Evolutionary conservation across 768 basidiomycete species (phyloP).

Genomic region (Amanita pseudoporphyria): DNA sequence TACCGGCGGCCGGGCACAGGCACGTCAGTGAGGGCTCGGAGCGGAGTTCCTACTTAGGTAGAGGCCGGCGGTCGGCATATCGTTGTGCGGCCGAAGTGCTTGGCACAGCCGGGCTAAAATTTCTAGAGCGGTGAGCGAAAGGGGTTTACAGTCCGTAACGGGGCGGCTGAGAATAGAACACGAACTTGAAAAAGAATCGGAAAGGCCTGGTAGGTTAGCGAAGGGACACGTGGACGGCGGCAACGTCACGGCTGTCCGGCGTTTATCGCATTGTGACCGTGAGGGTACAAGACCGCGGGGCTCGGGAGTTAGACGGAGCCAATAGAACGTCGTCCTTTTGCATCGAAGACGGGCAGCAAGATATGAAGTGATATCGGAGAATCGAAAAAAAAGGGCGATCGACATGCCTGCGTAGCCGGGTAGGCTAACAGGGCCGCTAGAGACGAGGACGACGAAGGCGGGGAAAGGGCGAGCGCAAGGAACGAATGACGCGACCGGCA

Average conservation of each 20-base stretch:
- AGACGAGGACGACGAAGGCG: not conserved
- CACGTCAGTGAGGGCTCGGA: no score
- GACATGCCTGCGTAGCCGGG: no score
- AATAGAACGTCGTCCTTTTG: no score
- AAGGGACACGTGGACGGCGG: not conserved
- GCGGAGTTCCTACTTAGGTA: not conserved
- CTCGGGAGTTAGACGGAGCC: not conserved
- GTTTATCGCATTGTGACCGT: not conserved
- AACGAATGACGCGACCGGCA: conserved; percentile 2
- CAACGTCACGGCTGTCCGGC: not conserved
- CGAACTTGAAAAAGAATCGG: not conserved
- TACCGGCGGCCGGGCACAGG: no score
- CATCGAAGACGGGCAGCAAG: not conserved
- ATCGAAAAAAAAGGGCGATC: not conserved
- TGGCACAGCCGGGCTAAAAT: not conserved
- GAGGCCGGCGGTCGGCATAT: not conserved
- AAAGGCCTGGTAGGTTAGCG: not conserved
- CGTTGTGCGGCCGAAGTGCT: no score
- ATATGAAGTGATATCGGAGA: not conserved
- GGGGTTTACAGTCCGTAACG: no score
- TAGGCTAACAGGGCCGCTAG: no score
- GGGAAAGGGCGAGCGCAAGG: not conserved
- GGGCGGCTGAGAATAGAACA: no score
- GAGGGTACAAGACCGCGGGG: not conserved
- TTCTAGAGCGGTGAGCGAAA: not conserved